Conservation (phyloP, 2,329 filamentous ascomycete species). For the Cercospora janseana region DNA sequence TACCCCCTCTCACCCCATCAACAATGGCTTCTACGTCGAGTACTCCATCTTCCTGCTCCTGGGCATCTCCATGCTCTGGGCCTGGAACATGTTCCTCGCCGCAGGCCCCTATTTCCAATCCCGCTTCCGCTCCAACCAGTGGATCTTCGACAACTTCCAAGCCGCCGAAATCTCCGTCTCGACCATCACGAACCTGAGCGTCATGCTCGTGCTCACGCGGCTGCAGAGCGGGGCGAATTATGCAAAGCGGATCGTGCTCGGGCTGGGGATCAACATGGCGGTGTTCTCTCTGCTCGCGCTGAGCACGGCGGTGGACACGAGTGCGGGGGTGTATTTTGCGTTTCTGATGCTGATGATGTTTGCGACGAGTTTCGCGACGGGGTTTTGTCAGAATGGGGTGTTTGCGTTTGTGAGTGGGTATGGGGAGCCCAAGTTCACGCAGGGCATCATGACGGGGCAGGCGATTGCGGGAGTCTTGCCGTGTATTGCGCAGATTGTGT, state of each 20-base stretch:
- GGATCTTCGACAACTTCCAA: slow-evolving; percentile 80
- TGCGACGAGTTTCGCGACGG: slow-evolving; percentile 73
- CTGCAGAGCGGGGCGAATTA: slow-evolving; percentile 83
- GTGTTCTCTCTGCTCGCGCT: slow-evolving; percentile 75
- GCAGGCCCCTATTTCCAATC: slow-evolving; percentile 88
- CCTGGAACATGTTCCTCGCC: slow-evolving; percentile 99
- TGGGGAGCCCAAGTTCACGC: slow-evolving; percentile 82
- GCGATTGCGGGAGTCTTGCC: slow-evolving; percentile 88
- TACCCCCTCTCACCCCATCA: neutral
- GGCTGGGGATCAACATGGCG: slow-evolving; percentile 72
- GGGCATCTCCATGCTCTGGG: slow-evolving; percentile 94
- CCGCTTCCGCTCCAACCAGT: slow-evolving; percentile 69
- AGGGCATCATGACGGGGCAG: slow-evolving; percentile 94
- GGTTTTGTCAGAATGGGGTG: slow-evolving; percentile 86
- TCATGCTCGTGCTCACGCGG: slow-evolving; percentile 74
- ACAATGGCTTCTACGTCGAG: slow-evolving; percentile 66
- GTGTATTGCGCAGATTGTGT: slow-evolving; percentile 79
- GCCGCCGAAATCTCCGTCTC: slow-evolving; percentile 84
- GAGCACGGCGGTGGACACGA: slow-evolving; percentile 69
- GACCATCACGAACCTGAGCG: slow-evolving; percentile 74
- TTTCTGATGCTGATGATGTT: slow-evolving; percentile 84
- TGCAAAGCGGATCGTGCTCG: slow-evolving; percentile 75
- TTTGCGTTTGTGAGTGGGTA: slow-evolving; percentile 90
- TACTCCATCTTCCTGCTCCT: slow-evolving; percentile 82
- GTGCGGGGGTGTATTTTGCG: slow-evolving; percentile 67